Conservation (phyloP, 108 stramenopile genomes). For the Cylindrotheca closterium region DNA sequence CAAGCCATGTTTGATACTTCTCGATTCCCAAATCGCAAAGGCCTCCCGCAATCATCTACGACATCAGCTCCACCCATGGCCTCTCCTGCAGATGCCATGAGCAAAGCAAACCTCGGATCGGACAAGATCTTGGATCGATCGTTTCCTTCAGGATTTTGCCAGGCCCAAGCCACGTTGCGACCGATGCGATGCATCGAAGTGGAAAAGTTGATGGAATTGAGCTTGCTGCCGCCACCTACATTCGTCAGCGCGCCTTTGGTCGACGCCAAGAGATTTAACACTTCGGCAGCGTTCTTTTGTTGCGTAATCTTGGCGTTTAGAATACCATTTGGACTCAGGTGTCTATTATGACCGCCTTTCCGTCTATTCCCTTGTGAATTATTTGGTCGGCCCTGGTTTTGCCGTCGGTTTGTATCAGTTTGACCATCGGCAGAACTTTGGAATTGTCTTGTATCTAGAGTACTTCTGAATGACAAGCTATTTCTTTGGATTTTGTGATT, state of each 20-base stretch:
- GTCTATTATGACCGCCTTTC: constrained; percentile 4
- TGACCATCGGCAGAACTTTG: too few species aligned
- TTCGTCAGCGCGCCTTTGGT: constrained; percentile 31
- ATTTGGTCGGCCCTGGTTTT: too few species aligned
- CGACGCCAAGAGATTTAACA: constrained; percentile 17
- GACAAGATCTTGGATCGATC: constrained; percentile 46
- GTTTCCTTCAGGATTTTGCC: constrained; percentile 11
- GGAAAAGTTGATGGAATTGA: constrained; percentile 81
- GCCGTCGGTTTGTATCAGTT: too few species aligned
- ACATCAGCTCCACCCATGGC: constrained; percentile 37
- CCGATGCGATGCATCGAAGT: constrained; percentile 76
- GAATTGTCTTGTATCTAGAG: too few species aligned
- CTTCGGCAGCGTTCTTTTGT: constrained; percentile 24
- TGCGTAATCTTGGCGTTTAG: constrained; percentile 15
- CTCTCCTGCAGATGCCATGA: constrained; percentile 69
- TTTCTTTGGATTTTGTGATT: too few species aligned
- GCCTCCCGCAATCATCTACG: constrained; percentile 5
- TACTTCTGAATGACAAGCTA: too few species aligned
- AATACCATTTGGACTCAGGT: too few species aligned
- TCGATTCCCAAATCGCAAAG: constrained; percentile 45
- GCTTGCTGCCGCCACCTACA: constrained; percentile 42
- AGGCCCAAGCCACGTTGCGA: constrained; percentile 26
- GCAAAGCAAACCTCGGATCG: constrained; percentile 79
- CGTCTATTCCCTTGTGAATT: too few species aligned
- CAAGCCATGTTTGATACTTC: constrained; percentile 80